Conservation (phyloP, 176 grass and related monocot species). For the Oryza glaberrima region DNA sequence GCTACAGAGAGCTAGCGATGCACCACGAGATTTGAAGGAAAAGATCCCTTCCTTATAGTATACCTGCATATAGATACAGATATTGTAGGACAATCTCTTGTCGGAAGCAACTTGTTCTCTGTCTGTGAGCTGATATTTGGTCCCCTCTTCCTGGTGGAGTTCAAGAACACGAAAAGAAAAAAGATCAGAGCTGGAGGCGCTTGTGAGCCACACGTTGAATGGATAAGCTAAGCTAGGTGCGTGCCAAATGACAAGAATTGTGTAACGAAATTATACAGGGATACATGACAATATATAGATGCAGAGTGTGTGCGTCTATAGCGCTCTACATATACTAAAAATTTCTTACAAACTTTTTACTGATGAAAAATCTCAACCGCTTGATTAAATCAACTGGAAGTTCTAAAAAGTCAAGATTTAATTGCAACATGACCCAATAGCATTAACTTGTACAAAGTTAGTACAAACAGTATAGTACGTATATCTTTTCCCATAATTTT, state of each 20-base stretch:
- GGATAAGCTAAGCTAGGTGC: background rate
- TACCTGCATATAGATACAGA: background rate
- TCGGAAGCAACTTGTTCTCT: background rate
- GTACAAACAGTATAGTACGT: too few species aligned
- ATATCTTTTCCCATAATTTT: too few species aligned
- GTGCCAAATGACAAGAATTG: background rate
- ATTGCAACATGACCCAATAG: too few species aligned
- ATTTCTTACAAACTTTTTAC: too few species aligned
- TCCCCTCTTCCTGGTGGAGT: background rate
- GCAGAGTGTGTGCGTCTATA: background rate
- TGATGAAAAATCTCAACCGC: too few species aligned
- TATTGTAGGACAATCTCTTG: background rate
- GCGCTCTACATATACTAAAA: too few species aligned
- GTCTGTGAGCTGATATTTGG: background rate
- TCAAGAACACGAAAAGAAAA: background rate
- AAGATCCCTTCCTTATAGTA: background rate
- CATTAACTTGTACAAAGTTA: too few species aligned
- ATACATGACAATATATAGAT: background rate
- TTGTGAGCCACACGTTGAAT: slow-evolving; percentile 3
- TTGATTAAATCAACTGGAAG: too few species aligned
- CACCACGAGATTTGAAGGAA: background rate
- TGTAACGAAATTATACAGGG: background rate
- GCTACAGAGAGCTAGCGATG: background rate
- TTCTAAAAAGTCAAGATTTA: too few species aligned
- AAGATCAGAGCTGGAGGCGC: background rate